These are phyloP conservation scores for Suillus ampliporus DNA, from an alignment of 768 basidiomycete genomes.

Conservation along the genomic window DNA sequence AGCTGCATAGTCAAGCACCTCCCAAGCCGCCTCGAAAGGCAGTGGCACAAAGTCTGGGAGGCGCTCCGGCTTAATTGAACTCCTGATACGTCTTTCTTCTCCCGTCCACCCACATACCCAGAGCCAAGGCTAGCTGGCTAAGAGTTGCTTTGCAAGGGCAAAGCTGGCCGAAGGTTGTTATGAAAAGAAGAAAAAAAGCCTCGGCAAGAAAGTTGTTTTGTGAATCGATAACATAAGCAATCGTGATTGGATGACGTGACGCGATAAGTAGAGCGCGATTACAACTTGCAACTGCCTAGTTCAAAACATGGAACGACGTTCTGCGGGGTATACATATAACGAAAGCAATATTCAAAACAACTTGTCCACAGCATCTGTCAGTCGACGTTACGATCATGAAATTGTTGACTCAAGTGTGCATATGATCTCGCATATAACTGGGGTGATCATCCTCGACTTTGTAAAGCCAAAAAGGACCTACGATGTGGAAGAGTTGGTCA, in stretches of 20 bases:
- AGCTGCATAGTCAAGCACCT: slow-evolving; percentile 79
- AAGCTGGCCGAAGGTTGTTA: slow-evolving; percentile 34
- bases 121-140: slow-evolving; percentile 44
- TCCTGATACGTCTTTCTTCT: slow-evolving; percentile 43
- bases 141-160: slow-evolving; percentile 59
- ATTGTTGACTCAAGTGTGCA: slow-evolving; percentile 9
- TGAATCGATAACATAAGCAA: neutral
- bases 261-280: too few relatives aligned
- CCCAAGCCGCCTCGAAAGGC: slow-evolving; percentile 46
- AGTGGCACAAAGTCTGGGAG: slow-evolving; percentile 49
- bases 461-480: slow-evolving; percentile 79
- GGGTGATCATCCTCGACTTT: slow-evolving; percentile 52
- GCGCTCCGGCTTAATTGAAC: slow-evolving; percentile 86
- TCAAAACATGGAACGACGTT: neutral
- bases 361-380: neutral
- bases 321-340: slow-evolving; percentile 39
- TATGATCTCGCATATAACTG: slow-evolving; percentile 38
- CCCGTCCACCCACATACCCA: slow-evolving; percentile 60
- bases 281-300: too few relatives aligned
- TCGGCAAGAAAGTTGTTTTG: neutral
- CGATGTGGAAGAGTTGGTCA: slow-evolving; percentile 8
- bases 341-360: neutral
- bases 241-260: neutral
- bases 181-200: neutral
- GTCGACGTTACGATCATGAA: neutral